Percentiles rank a stretch among this genome's conserved stretches.
Conservation (phyloP, 768 basidiomycete genomes). For the Daedaleopsis sinensis region DNA sequence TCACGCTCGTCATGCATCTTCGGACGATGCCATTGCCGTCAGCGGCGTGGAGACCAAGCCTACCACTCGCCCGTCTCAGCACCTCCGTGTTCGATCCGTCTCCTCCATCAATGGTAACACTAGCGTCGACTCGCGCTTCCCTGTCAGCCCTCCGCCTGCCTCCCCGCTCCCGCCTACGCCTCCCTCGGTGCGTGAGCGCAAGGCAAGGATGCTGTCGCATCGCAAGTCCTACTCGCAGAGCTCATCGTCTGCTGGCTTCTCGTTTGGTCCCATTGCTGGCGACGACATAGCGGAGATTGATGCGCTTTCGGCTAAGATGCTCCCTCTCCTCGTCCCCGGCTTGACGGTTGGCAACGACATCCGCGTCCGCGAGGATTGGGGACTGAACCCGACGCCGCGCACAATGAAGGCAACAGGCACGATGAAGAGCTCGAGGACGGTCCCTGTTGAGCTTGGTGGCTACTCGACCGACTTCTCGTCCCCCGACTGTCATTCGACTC, state of each 20-base stretch:
- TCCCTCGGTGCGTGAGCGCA: conserved; percentile 58
- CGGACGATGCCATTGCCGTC: conserved; percentile 28
- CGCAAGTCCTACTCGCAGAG: conserved; percentile 54
- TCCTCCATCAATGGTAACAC: conserved; percentile 51
- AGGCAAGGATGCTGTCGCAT: conserved; percentile 57
- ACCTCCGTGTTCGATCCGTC: conserved; percentile 65
- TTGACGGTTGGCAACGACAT: conserved; percentile 59
- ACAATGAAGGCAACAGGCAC: conserved; percentile 6
- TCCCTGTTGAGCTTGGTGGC: conserved; percentile 34
- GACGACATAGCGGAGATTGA: conserved; percentile 65
- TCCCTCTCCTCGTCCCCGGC: conserved; percentile 70
- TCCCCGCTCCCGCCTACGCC: conserved; percentile 79
- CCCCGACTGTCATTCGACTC: conserved; percentile 63
- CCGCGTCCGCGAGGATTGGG: conserved; percentile 45
- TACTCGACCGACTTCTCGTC: conserved; percentile 49
- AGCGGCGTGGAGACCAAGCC: conserved; percentile 20
- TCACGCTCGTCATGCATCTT: conserved; percentile 35
- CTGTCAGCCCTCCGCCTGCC: conserved; percentile 58
- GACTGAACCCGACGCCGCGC: conserved; percentile 14
- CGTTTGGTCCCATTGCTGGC: conserved; percentile 58
- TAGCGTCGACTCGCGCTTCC: conserved; percentile 25
- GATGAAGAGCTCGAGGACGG: conserved; percentile 20
- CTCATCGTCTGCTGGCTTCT: conserved; percentile 63
- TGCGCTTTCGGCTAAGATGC: conserved; percentile 66
- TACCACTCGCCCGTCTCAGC: conserved; percentile 29